Percentiles rank a stretch among this genome's conserved stretches.
These are phyloP conservation scores for Mallotus nudiflorus DNA, from an alignment of 345 rosid species.

Conservation along the genomic window DNA sequence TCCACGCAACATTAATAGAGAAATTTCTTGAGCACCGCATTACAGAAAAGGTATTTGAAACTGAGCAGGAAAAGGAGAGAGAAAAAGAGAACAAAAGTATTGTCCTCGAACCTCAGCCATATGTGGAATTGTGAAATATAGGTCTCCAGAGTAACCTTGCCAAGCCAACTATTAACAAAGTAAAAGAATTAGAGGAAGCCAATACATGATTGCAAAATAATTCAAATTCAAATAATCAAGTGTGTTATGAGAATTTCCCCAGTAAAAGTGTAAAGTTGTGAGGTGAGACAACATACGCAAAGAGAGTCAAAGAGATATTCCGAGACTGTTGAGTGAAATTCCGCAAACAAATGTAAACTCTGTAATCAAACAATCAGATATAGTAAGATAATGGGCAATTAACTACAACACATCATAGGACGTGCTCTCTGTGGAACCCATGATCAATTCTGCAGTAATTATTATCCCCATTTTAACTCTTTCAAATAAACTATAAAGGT, in stretches of 20 bases:
- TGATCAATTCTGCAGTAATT: not conserved
- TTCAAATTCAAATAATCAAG: not conserved
- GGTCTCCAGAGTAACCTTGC: constrained; percentile 89
- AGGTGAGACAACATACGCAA: constrained; percentile 58
- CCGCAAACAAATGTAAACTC: constrained; percentile 90
- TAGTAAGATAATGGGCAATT: constrained; percentile 14
- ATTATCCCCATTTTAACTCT: not conserved
- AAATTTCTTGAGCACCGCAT: no score
- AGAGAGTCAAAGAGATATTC: constrained; percentile 68
- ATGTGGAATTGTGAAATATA: constrained; percentile 96
- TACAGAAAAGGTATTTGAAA: not conserved
- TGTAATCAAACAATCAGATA: constrained; percentile 36
- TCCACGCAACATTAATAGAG: no score
- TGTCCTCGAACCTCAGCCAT: constrained; percentile 83
- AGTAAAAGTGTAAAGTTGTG: constrained; percentile 2
- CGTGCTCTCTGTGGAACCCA: not conserved
- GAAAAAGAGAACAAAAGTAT: not conserved
- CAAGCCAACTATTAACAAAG: constrained; percentile 72
- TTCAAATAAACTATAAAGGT: not conserved
- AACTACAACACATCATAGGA: not conserved
- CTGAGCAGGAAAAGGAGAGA: not conserved
- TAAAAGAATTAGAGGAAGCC: constrained; percentile 21
- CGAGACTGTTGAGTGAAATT: constrained; percentile 87
- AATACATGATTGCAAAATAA: not conserved
- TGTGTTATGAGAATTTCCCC: not conserved